Base-by-base conservation (phyloP, 176 grass and related monocot genomes). In the Canna indica region DNA sequence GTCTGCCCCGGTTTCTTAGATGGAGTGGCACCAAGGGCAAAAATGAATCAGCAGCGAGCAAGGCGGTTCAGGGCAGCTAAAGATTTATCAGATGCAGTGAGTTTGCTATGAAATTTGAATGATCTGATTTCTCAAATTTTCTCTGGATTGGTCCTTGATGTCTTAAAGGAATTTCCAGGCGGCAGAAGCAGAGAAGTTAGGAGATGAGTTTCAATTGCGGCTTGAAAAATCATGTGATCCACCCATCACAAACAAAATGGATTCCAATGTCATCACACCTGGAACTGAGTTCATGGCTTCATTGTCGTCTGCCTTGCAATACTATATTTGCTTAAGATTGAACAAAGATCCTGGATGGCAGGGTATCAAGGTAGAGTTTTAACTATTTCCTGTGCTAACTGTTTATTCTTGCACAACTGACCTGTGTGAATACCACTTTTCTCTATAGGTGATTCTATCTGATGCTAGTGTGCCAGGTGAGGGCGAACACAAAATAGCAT, bases 401-500 rank as follows among this genome's bases (percentile, higher is more conserved):
- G 66, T 44, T 27, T 69, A 29, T 44, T n/a, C 17, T 24, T 69
- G 27, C 32, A 12, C 42, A 33, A 47, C 15, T 8, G 42, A 22
- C 25, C 29, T 70, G 32, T 31, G 15, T 70, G 34, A 31, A 70
- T 31, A 70, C 32, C 27, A 30, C n/a, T 22, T 18, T 70, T 30
- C 17, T 80, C 69, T 48, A 22, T 68, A 96, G 92, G 92, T 89
- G 0, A 87, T 96, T 69, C 35, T 91, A 3, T 91, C 85, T 26
- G 85, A 96, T 75, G 70, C 86, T 12, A 96, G 86, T 74, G 83
- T 96, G 30, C 92, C 81, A 10, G 92, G 92, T 47, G 92, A 96
- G 78, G 92, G 92, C n/a, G 92, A 89, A 81, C 92, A 96, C 76
- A 96, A 96, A 76, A 78, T 96, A 62, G 85, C 83, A 66, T 83